Base-by-base conservation (phyloP, 1,139 yeast species). In the Komagataea norvegica region DNA sequence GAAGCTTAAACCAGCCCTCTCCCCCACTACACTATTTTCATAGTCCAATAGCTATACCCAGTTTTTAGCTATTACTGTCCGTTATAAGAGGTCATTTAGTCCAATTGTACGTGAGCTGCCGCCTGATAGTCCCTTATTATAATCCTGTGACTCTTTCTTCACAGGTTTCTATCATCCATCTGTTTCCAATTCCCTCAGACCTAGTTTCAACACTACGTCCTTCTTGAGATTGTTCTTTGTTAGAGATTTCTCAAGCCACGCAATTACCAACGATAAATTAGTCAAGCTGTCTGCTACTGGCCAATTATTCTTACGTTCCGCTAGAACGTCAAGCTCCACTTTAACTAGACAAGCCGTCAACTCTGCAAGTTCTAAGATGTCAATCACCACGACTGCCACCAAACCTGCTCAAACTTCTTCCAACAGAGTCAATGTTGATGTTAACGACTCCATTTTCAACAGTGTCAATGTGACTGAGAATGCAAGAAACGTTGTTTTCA, bases 81-180 rank as follows among this genome's bases (percentile, higher is more conserved):
- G 15, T 28, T 30, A 13, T 31, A 24, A 4, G 16, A 14, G 17
- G 17, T 16, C 34, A 18, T 21, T 24, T 31, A 15, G 6, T 31
- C 28, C 16, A 23, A 6, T 23, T 36, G 38, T 19, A 51, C 56
- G 56, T 47, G 56, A 51, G 56, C 56, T 51, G 56, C 56, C 54
- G 56, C 48, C 36, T 51, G 56, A 50, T 34, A 45, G 51, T 38
- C 46, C 18, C 16, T 24, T 21, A 37, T 38, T 14, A 21, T 20
- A 20, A 11, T 25, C 34, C 43, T 39, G 42, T 39, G 42, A 33
- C 25, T 18, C 11, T 14, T n/a, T 22, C n/a, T 25, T 27, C 45
- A 40, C 45, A 42, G 43, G 34, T 28, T 20, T 25, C 26, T 22
- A 6, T 19, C 20, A 15, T 10, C 13, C 14, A 19, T 11, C 22